Evolutionary conservation across 345 rosid species (phyloP).

Genomic region (Chamaenerion angustifolium): DNA sequence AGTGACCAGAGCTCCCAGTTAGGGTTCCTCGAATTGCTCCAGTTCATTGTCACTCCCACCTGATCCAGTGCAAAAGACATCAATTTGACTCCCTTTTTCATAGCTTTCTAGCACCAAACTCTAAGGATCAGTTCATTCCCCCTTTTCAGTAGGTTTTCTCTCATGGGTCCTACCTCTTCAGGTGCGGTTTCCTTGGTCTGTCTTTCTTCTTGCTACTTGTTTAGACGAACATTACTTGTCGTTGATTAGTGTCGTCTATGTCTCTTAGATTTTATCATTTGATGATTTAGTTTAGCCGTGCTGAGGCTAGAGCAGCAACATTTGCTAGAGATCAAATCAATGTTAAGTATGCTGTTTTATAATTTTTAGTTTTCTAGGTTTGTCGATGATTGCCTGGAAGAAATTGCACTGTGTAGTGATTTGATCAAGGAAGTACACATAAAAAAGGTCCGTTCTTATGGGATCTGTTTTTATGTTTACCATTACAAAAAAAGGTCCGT

Average conservation of each 20-base stretch:
- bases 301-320: not conserved
- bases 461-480: too few species aligned
- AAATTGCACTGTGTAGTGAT: too few species aligned
- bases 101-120: conserved; percentile 2
- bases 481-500: too few species aligned
- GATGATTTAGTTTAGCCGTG: not conserved
- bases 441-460: too few species aligned
- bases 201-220: not conserved
- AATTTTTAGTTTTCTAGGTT: too few species aligned
- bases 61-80: not conserved
- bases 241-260: not conserved
- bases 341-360: not conserved
- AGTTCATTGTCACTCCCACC: not conserved
- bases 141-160: not conserved
- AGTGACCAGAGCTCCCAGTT: conserved; percentile 8
- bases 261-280: not conserved
- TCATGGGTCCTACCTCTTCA: conserved; percentile 32
- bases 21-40: conserved; percentile 8
- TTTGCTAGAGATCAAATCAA: not conserved
- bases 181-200: conserved; percentile 18
- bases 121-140: not conserved
- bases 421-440: too few species aligned
- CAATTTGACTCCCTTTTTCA: not conserved
- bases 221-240: not conserved
- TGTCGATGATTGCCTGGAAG: too few species aligned